Base-by-base conservation (phyloP, 2,329 filamentous ascomycete species). In the Scleromitrula shiraiana region DNA sequence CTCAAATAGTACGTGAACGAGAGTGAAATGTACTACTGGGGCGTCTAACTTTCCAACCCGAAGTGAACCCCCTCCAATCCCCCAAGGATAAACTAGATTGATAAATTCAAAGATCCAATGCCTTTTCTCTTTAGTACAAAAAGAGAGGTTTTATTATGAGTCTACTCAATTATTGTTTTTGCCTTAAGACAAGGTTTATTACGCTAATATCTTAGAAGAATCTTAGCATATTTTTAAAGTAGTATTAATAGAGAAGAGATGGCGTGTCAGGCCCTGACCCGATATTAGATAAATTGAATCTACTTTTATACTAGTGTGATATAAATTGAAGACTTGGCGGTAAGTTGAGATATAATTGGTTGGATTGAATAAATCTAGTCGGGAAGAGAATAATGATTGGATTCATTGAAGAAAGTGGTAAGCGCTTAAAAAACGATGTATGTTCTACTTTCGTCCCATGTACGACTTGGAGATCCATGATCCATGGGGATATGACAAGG, bases 1-100 rank as follows among this genome's bases (percentile, higher is more conserved):
- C n/a, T n/a, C n/a, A n/a, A n/a, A n/a, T n/a, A n/a, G n/a, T n/a
- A n/a, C n/a, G n/a, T n/a, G 15, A 20, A 35, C 29, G 41, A 30
- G 41, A 35, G 23, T 24, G 41, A 35, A 14, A 43, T 43, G 29
- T 30, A 35, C 29, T 10, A 35, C 24, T 23, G 41, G 41, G 41
- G 20, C 29, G 19, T 15, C 10, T 35, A 10, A 24, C 33, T 10
- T n/a, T n/a, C n/a, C n/a, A n/a, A n/a, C n/a, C n/a, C n/a, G n/a
- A n/a, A n/a, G n/a, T n/a, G n/a, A n/a, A n/a, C n/a, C n/a, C n/a
- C 10, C 14, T 12, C 5, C 22, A 24, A n/a, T 8, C 10, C 7
- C 26, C 26, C 26, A 20, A 29, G 41, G 29, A 24, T 33, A 20
- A n/a, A n/a, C n/a, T n/a, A n/a, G n/a, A n/a, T n/a, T n/a, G n/a